Evolutionary conservation across 192 early-diverging fungal species (phyloP).

Genomic region (Jimgerdemannia flammicorona): DNA sequence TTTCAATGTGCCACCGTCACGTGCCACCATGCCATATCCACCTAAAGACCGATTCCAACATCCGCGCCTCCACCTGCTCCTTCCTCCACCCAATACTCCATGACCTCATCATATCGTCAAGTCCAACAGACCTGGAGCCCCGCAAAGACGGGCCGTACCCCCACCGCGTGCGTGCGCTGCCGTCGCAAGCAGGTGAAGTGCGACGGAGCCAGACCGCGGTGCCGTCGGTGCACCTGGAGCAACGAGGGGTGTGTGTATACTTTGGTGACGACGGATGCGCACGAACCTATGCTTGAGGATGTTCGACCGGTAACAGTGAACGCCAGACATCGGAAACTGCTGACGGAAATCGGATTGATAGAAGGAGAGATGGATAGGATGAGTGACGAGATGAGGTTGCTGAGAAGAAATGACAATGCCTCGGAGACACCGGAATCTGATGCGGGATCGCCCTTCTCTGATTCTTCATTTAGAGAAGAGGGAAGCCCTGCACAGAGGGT

Average conservation of each 20-base stretch:
- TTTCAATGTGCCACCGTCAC: no score
- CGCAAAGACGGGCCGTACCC: background rate
- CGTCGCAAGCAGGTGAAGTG: background rate
- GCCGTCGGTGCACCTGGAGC: background rate
- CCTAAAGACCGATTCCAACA: no score
- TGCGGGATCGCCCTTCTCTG: background rate
- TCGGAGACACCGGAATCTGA: background rate
- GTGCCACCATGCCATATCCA: no score
- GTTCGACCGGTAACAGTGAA: background rate
- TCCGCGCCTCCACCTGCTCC: background rate
- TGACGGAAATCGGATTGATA: background rate
- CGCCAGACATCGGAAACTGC: background rate
- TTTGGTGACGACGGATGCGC: background rate
- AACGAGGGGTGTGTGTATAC: background rate
- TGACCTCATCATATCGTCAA: background rate
- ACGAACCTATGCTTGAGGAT: background rate
- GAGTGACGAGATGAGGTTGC: background rate
- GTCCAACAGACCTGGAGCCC: background rate
- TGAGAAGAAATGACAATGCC: background rate
- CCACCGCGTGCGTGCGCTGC: background rate
- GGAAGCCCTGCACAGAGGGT: background rate
- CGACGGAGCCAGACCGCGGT: background rate
- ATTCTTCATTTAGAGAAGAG: background rate
- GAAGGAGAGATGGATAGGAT: background rate
- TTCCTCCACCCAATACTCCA: background rate